phyloP scores from a whole-genome alignment of 2,329 filamentous ascomycete genomes.

The Fusarium illudens region DNA sequence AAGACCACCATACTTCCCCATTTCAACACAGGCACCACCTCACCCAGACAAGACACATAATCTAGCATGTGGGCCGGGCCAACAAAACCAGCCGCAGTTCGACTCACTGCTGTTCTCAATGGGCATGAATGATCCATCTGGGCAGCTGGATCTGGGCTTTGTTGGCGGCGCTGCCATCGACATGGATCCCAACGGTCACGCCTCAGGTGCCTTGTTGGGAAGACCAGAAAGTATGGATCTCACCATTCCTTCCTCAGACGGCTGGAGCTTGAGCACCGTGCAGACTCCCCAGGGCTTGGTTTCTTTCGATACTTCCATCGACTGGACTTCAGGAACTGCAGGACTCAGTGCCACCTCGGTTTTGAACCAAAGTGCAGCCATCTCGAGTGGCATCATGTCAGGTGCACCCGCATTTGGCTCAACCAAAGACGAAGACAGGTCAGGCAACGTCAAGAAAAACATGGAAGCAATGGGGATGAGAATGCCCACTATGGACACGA shows the following conservation, averaged over 20 bases:
- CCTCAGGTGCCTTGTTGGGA: constrained; percentile 12
- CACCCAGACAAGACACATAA: constrained; percentile 27
- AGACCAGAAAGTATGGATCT: constrained; percentile 40
- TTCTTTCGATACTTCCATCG: constrained; percentile 39
- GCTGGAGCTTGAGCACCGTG: constrained; percentile 42
- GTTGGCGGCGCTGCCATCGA: constrained; percentile 42
- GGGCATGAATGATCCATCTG: constrained; percentile 35
- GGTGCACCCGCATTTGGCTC: constrained; percentile 18
- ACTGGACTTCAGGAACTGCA: constrained; percentile 42
- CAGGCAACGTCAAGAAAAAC: neutral
- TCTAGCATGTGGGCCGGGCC: constrained; percentile 13
- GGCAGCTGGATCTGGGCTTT: constrained; percentile 43
- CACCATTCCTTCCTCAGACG: constrained; percentile 36
- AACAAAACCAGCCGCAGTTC: constrained; percentile 34
- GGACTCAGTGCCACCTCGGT: constrained; percentile 44
- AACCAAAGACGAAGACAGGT: constrained; percentile 17
- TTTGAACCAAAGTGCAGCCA: constrained; percentile 38
- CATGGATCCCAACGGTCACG: constrained; percentile 33
- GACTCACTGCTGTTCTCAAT: constrained; percentile 42
- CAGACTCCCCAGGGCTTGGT: constrained; percentile 25
- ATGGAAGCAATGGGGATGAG: neutral
- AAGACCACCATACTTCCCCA: constrained; percentile 41
- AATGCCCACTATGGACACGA: constrained; percentile 10
- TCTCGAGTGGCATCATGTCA: constrained; percentile 40
- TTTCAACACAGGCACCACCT: constrained; percentile 29